Evolutionary conservation across 148 eudicot species (phyloP), one percentile per base, ranked within the genome.

Genomic region (Rhododendron ovatum): DNA sequence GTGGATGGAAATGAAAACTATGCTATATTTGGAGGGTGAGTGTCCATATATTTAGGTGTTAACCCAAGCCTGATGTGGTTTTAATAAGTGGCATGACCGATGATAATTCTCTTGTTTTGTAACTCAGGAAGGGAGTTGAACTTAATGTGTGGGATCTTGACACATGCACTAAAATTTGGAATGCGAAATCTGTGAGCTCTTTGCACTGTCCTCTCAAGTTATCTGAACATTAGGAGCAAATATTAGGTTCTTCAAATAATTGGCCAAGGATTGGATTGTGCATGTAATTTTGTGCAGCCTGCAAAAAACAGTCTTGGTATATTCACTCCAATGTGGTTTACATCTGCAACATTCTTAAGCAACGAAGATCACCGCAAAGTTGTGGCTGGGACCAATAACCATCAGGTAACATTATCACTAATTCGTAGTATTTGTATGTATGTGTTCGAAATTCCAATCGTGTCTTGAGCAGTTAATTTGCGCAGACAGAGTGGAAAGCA

Each of bases 1-100:
- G 98, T 97, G 43, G 93, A 92, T 89, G 93, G 63, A 85, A 91
- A 82, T 84, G 99, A 97, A 85, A 90, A 90, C 18, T 90, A 90
- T 91, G 96, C 98, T 1, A 88, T 95, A 87, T 95, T 91, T 89
- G 99, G 98, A 90, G 99, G 99, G 99, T 94, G 84, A 90, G 94
- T 89, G 76, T 75, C 47, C 78, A 30, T 35, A 3, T 39, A 14
- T 45, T 24, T 53, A 35, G 17, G 8, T 77, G 74, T 85, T 63
- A 30, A 12, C 22, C 30, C 35, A 26, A 12, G 55, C 17, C 82
- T 76, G 30, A 65, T 30, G 5, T 28, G n/a, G 7, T 79, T 71
- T 80, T 51, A 75, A 26, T 2, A 3, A 63, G 37, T 83, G 82
- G 67, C 18, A 11, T 30, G 33, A 53, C 71, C 69, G 65, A 39